Conservation (phyloP, 2,329 filamentous ascomycete genomes). For the Sclerotiophoma versabilis region DNA sequence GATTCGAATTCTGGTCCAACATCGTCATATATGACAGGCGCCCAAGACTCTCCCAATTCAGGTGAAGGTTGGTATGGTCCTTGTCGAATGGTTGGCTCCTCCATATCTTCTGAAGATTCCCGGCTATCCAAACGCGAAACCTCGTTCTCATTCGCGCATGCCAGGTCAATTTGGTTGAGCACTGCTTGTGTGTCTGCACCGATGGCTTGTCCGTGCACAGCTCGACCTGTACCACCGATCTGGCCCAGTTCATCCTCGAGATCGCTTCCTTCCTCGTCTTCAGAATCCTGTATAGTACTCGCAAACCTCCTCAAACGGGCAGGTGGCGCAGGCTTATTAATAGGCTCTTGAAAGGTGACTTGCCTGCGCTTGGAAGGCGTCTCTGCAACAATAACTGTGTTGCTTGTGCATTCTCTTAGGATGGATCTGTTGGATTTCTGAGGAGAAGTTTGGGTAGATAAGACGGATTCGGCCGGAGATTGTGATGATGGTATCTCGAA, state of each 20-base stretch:
- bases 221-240: not conserved
- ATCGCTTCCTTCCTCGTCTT: conserved; percentile 40
- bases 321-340: conserved; percentile 19
- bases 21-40: conserved; percentile 11
- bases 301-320: conserved; percentile 33
- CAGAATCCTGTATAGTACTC: conserved; percentile 43
- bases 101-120: conserved; percentile 20
- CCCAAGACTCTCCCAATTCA: conserved; percentile 30
- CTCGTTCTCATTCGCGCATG: conserved; percentile 26
- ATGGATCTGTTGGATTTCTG: conserved; percentile 24
- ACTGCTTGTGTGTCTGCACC: conserved; percentile 39
- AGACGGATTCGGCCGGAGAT: conserved; percentile 40
- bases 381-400: conserved; percentile 18
- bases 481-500: conserved; percentile 47
- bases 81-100: not conserved
- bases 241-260: conserved; percentile 22
- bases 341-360: conserved; percentile 34
- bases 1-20: conserved; percentile 7
- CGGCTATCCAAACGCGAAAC: not conserved
- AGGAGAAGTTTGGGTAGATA: conserved; percentile 39
- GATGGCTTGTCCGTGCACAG: conserved; percentile 11
- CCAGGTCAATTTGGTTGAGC: conserved; percentile 34
- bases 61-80: conserved; percentile 19
- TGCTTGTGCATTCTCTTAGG: conserved; percentile 24
- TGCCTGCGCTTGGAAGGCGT: conserved; percentile 43